Percentiles rank a stretch among this genome's conserved stretches.
Conservation (phyloP, 495 filamentous ascomycete species). For the Ramalina intermedia region DNA sequence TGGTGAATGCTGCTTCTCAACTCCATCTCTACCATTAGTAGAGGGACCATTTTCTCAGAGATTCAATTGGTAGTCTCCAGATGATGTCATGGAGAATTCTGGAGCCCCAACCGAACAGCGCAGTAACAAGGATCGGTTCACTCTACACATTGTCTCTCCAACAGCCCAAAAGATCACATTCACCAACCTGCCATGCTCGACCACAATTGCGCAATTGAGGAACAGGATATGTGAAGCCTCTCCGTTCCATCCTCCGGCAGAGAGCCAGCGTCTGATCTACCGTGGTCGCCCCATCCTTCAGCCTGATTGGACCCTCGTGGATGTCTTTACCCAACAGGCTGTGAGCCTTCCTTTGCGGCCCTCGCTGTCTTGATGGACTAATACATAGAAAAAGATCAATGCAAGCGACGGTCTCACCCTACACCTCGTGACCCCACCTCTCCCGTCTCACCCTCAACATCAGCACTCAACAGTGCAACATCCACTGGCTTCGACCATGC, state of each 20-base stretch:
- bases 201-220: constrained; percentile 47
- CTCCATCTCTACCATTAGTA: too few species aligned
- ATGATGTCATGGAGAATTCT: too few species aligned
- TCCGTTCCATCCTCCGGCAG: constrained; percentile 34
- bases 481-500: too few species aligned
- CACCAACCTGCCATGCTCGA: constrained; percentile 33
- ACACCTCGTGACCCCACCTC: constrained; percentile 47
- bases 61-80: too few species aligned
- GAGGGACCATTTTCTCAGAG: too few species aligned
- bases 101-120: too few species aligned
- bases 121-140: constrained; percentile 4
- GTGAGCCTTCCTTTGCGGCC: constrained; percentile 26
- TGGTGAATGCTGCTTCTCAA: too few species aligned
- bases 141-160: constrained; percentile 49
- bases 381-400: constrained; percentile 24
- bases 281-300: constrained; percentile 42
- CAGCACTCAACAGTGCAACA: too few species aligned
- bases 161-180: constrained; percentile 40
- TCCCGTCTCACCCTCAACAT: not conserved
- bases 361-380: not conserved
- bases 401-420: constrained; percentile 34
- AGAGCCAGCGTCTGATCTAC: constrained; percentile 50
- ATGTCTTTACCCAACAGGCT: constrained; percentile 39
- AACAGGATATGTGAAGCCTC: constrained; percentile 40
- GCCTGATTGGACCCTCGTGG: constrained; percentile 38